Evolutionary conservation across 768 basidiomycete species (phyloP).

Genomic region (Xerocomus potaroensis): DNA sequence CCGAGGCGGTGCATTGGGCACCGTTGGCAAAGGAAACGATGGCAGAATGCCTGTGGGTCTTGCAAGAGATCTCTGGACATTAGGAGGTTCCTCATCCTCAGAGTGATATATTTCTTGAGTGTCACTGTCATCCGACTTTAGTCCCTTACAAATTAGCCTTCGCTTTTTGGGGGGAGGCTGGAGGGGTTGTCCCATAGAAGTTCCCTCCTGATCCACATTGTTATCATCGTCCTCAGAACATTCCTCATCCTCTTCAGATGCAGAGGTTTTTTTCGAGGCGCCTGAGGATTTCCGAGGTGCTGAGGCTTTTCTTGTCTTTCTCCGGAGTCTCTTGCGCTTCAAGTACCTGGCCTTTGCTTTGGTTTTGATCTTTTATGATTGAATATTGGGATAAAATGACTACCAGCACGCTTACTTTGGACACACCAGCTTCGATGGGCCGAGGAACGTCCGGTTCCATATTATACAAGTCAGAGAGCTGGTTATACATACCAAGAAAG

Average conservation of each 20-base stretch:
- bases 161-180: conserved; percentile 43
- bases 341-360: conserved; percentile 71
- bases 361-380: conserved; percentile 48
- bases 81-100: background rate
- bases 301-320: conserved; percentile 45
- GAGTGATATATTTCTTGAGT: background rate
- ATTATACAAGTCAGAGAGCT: too few relatives aligned
- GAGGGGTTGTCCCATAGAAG: conserved; percentile 7
- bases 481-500: too few relatives aligned
- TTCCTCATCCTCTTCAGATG: conserved; percentile 25
- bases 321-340: conserved; percentile 64
- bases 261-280: conserved; percentile 11
- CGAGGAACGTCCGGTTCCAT: conserved; percentile 6
- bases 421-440: background rate
- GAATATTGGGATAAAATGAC: background rate
- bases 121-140: conserved; percentile 14
- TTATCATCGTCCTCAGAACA: conserved; percentile 11
- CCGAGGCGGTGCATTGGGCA: conserved; percentile 68
- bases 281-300: conserved; percentile 24
- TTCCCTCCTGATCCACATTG: conserved; percentile 14
- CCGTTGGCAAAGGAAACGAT: conserved; percentile 62
- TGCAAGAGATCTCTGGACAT: conserved; percentile 5
- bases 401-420: conserved; percentile 18
- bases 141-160: conserved; percentile 29
- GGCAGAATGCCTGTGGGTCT: conserved; percentile 43